Conservation (phyloP, 352 stramenopile genomes). For the Phytophthora kernoviae region DNA sequence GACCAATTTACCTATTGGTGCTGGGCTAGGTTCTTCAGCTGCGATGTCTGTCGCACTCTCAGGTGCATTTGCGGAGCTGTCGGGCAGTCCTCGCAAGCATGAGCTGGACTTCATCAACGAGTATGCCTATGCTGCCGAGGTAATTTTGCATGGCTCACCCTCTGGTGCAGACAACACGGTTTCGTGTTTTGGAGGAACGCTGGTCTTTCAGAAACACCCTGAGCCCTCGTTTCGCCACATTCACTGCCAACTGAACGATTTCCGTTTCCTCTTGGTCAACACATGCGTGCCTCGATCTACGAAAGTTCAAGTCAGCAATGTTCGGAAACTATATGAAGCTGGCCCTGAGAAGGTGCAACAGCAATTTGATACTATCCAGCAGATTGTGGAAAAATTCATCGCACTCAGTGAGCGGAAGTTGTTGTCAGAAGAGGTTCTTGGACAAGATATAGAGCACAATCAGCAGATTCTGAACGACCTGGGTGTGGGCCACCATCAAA, state of each 20-base stretch:
- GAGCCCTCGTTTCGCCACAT: slow-evolving; percentile 53
- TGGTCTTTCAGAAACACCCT: slow-evolving; percentile 75
- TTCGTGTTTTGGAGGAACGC: slow-evolving; percentile 84
- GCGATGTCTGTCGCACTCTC: slow-evolving; percentile 89
- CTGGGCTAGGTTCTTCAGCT: slow-evolving; percentile 91
- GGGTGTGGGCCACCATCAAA: slow-evolving; percentile 82
- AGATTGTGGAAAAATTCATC: slow-evolving; percentile 72
- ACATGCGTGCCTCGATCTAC: slow-evolving; percentile 91
- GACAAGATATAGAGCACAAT: slow-evolving; percentile 65
- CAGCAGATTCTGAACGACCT: slow-evolving; percentile 79
- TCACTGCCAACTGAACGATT: slow-evolving; percentile 56
- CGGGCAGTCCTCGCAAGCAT: slow-evolving; percentile 16
- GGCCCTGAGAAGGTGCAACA: slow-evolving; percentile 45
- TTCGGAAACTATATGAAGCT: slow-evolving; percentile 68
- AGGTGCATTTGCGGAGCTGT: slow-evolving; percentile 57
- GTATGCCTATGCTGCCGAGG: slow-evolving; percentile 88
- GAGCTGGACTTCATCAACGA: slow-evolving; percentile 74
- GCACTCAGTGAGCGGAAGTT: slow-evolving; percentile 34
- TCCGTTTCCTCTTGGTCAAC: slow-evolving; percentile 91
- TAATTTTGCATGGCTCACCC: slow-evolving; percentile 89
- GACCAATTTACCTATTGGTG: slow-evolving; percentile 77
- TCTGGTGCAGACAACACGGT: slow-evolving; percentile 94
- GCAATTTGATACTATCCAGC: slow-evolving; percentile 83
- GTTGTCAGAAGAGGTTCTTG: slow-evolving; percentile 51
- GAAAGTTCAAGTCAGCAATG: slow-evolving; percentile 79